Evolutionary conservation across 345 rosid genomes (phyloP).

Genomic region (Salix brachista): DNA sequence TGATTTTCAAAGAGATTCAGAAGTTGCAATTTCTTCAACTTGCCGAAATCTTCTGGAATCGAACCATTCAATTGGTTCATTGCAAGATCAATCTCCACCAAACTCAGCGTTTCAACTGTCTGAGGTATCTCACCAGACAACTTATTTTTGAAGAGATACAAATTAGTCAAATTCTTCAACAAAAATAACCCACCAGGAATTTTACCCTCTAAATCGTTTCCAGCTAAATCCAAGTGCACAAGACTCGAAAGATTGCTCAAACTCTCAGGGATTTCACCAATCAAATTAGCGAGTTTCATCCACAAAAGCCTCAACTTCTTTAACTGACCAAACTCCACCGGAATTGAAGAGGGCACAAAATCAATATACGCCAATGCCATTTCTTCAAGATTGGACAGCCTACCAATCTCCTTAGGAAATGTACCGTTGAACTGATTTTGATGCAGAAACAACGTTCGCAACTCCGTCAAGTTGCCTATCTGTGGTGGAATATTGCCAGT

Average conservation of each 20-base stretch:
- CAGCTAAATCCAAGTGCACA: conserved; percentile 41
- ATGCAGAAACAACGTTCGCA: conserved; percentile 36
- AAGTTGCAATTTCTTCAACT: conserved; percentile 50
- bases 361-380: conserved; percentile 44
- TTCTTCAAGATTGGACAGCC: conserved; percentile 51
- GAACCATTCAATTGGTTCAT: conserved; percentile 66
- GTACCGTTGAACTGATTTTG: conserved; percentile 59
- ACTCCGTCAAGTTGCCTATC: conserved; percentile 41
- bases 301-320: conserved; percentile 47
- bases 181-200: conserved; percentile 47
- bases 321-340: conserved; percentile 53
- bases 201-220: conserved; percentile 48
- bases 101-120: conserved; percentile 38
- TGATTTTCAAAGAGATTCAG: conserved; percentile 65
- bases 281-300: conserved; percentile 46
- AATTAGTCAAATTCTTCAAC: conserved; percentile 39
- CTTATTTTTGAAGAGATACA: conserved; percentile 46
- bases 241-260: conserved; percentile 47
- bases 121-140: conserved; percentile 59
- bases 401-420: conserved; percentile 72
- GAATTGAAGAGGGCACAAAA: conserved; percentile 54
- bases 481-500: conserved; percentile 63
- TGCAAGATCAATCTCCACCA: conserved; percentile 68
- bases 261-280: conserved; percentile 57
- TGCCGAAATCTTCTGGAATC: conserved; percentile 70